A percentile compares a stretch with the other conserved stretches of the same genome.
phyloP scores from a whole-genome alignment of 2,329 filamentous ascomycete genomes.

The Purpureocillium lavendulum region DNA sequence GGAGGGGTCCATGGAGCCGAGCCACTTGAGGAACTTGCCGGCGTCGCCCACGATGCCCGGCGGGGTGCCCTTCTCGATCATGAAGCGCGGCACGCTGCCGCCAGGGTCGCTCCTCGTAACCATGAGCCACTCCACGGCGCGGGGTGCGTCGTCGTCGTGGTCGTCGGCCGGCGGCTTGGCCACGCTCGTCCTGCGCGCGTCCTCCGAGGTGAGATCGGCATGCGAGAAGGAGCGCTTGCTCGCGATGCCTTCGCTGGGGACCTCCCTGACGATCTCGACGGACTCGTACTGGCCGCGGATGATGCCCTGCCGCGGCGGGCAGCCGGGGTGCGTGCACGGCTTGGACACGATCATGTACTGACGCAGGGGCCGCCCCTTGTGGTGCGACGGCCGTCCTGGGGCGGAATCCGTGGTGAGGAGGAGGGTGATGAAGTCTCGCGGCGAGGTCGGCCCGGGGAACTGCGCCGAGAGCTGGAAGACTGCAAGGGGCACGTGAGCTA shows the following conservation, averaged over 20 bases:
- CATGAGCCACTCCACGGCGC: slow-evolving; percentile 79
- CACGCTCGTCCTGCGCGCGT: slow-evolving; percentile 14
- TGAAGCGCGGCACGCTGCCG: slow-evolving; percentile 78
- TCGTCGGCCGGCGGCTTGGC: slow-evolving; percentile 16
- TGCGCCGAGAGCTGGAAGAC: slow-evolving; percentile 83
- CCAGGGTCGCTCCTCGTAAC: slow-evolving; percentile 83
- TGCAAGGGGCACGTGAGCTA: slow-evolving; percentile 20
- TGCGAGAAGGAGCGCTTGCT: slow-evolving; percentile 24
- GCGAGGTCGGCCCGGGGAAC: slow-evolving; percentile 81
- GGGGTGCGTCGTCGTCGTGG: slow-evolving; percentile 14
- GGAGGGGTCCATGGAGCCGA: slow-evolving; percentile 21
- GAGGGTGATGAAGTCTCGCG: slow-evolving; percentile 79
- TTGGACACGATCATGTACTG: slow-evolving; percentile 85
- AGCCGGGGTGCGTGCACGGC: slow-evolving; percentile 70
- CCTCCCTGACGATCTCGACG: slow-evolving; percentile 81
- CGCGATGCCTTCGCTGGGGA: slow-evolving; percentile 45
- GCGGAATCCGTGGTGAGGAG: slow-evolving; percentile 59
- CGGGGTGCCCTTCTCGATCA: slow-evolving; percentile 86
- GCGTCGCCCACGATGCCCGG: slow-evolving; percentile 72
- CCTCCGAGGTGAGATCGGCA: slow-evolving; percentile 18
- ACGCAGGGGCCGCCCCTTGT: slow-evolving; percentile 35
- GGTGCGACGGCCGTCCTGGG: background rate
- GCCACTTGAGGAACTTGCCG: slow-evolving; percentile 74
- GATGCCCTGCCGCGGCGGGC: slow-evolving; percentile 60
- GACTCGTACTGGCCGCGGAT: slow-evolving; percentile 85